Percentiles rank a stretch among this genome's conserved stretches.
Evolutionary conservation across 768 basidiomycete genomes (phyloP).

Genomic region (Tylopilus sp.): DNA sequence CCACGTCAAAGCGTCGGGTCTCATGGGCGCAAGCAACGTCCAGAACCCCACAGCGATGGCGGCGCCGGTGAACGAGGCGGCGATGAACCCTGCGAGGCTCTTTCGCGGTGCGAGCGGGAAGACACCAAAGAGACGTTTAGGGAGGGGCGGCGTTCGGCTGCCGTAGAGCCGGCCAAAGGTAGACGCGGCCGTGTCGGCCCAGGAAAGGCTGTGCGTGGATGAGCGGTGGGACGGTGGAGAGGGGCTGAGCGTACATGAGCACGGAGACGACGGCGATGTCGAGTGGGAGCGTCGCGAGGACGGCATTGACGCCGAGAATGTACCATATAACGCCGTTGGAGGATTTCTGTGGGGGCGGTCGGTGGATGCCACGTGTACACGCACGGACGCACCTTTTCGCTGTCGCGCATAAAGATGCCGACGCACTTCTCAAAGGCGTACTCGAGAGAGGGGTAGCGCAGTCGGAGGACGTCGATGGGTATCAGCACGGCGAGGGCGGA

Average conservation of each 20-base stretch:
- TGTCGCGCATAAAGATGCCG: constrained; percentile 88
- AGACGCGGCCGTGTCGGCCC: constrained; percentile 94
- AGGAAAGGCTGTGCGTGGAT: constrained; percentile 63
- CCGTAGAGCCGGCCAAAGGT: constrained; percentile 88
- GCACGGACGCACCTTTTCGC: constrained; percentile 62
- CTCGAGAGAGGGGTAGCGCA: constrained; percentile 62
- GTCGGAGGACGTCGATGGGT: constrained; percentile 73
- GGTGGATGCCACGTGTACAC: too few species aligned
- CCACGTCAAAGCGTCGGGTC: constrained; percentile 48
- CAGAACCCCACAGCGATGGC: constrained; percentile 69
- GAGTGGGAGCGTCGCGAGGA: constrained; percentile 70
- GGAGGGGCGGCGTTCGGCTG: constrained; percentile 59
- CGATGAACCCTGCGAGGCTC: constrained; percentile 80
- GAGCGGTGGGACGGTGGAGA: background rate
- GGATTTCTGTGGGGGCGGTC: too few species aligned
- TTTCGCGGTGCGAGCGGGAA: constrained; percentile 80
- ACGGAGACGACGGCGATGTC: constrained; percentile 90
- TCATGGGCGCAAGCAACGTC: constrained; percentile 54
- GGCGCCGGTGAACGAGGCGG: constrained; percentile 71
- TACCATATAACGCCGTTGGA: constrained; percentile 90
- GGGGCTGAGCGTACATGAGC: constrained; percentile 60
- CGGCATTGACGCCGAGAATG: constrained; percentile 79
- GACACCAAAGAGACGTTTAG: constrained; percentile 40
- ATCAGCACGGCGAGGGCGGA: constrained; percentile 63
- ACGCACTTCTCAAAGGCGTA: constrained; percentile 64